These are phyloP conservation scores for Buxus sempervirens DNA, from an alignment of 164 flowering plant genomes.

Conservation along the genomic window DNA sequence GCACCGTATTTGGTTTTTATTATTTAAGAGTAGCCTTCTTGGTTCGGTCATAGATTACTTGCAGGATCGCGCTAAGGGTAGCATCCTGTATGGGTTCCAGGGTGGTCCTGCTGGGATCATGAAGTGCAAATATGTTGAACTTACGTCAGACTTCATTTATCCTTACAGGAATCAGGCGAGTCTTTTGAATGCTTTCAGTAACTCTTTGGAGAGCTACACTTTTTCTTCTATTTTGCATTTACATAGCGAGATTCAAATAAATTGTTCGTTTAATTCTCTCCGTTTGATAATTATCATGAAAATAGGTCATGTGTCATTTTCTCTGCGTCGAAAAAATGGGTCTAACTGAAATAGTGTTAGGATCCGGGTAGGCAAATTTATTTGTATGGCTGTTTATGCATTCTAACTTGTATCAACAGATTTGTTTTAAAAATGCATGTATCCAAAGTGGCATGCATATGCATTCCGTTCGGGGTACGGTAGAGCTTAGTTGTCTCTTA, in stretches of 20 bases:
- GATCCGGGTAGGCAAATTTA: too few relatives aligned
- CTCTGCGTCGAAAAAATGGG: background rate
- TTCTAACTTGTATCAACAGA: too few relatives aligned
- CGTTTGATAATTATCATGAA: background rate
- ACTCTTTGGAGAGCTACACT: too few relatives aligned
- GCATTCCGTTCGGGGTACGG: background rate
- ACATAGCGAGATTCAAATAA: background rate
- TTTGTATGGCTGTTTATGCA: too few relatives aligned
- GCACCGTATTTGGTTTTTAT: background rate
- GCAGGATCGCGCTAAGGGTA: slow-evolving; percentile 74
- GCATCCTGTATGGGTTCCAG: slow-evolving; percentile 79
- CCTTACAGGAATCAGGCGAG: slow-evolving; percentile 95
- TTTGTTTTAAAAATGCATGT: too few relatives aligned
- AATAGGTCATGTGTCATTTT: background rate
- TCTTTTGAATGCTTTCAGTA: background rate
- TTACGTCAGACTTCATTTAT: slow-evolving; percentile 67
- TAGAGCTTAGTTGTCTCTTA: background rate
- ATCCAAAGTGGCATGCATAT: background rate
- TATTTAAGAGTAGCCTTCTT: background rate
- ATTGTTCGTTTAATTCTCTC: background rate
- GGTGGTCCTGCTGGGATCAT: slow-evolving; percentile 99
- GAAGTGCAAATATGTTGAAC: slow-evolving; percentile 82
- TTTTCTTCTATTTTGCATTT: background rate
- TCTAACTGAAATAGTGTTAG: background rate
- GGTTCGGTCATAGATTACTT: slow-evolving; percentile 60